Evolutionary conservation across 441 rosid genomes (phyloP), one percentile per base, ranked within the genome.

Genomic region (Pelargonium australe): DNA sequence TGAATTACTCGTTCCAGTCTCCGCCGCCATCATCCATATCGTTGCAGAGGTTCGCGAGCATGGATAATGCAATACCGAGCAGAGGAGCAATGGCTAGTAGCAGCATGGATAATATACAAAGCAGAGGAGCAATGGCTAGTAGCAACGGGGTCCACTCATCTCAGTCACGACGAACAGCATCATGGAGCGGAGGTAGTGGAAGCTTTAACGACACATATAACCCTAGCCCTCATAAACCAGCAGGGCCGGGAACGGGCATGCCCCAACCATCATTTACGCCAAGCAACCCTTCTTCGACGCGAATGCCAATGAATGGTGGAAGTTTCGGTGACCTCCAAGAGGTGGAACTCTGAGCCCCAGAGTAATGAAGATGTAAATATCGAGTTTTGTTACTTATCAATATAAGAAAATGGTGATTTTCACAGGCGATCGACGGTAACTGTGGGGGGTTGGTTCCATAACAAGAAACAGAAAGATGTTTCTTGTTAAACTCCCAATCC

Each of bases 321-420:
- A 83, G 83, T 77, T 74, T 85, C 58, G 88, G 85, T 6, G 97
- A 91, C 45, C 96, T 95, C 71, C 90, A 92, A 28, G 98, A 90
- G 75, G 98, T 95, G 79, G 96, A 92, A 72, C 96, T 89, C 73
- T 88, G 80, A 80, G 62, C 53, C 37, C 37, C 37, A 37, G 78
- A 68, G 57, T 62, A 61, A 73, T 61, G 78, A 77, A 73, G 73
- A 80, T 87, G 90, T 85, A 85, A 72, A 83, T 85, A 85, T 72
- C 77, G 47, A 79, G 81, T 82, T 84, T 82, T 80, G 86, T 71
- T 78, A 76, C 64, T 57, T 72, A 67, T 77, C 73, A 67, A 64
- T 68, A 66, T 68, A 47, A 34, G 69, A 69, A 68, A 10, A 73
- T 73, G 73, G 66, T 49, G 72, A 41, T 76, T 17, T 70, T 66